Evolutionary conservation across 495 filamentous ascomycete species (phyloP), one percentile per base, ranked within the genome.

Genomic region (Staphylotrichum longicolle): DNA sequence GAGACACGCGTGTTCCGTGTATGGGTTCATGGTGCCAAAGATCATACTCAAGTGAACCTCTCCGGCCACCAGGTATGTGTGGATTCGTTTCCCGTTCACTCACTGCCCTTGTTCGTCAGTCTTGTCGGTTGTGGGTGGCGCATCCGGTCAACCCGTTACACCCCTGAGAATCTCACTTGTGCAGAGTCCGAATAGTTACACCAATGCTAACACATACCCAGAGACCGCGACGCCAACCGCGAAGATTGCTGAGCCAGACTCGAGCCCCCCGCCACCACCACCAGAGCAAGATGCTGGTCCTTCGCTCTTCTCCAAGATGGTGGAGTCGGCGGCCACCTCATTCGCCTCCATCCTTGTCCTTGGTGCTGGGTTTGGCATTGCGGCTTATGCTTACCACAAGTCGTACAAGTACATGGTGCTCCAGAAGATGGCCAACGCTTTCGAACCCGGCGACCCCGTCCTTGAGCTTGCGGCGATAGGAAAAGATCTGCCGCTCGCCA

Each of bases 371-470:
- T 80, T 80, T 61, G 90, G 83, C 47, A 71, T 86, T 6, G 90
- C 92, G 20, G 93, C 91, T 45, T 98, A 91, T 70, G 81, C 64
- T 54, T 96, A 96, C 73, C 92, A 95, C 66, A 82, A 77, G 68
- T 91, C 88, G 68, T 98, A 98, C 82, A 98, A 98, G 78, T 82
- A 88, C 70, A 71, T 93, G 47, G 88, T 97, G 32, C 75, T 96
- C 9, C 74, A 87, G 58, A 98, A 98, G 74, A 96, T 97, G 76
- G 85, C 91, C 64, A 87, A 91, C 68, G 94, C 94, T n/a, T 98
- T 98, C 71, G 78, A 86, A 39, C 90, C 90, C 8, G 94, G 94
- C 5, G 94, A 98, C 70, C 94, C 94, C 0, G 91, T 93, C 0
- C 81, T 98, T 3, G 91, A 91, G 47, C 77, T 98, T 14, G 93